These are phyloP conservation scores for Sphaerostilbella broomeana DNA, from an alignment of 2,329 filamentous ascomycete genomes.

Conservation along the genomic window DNA sequence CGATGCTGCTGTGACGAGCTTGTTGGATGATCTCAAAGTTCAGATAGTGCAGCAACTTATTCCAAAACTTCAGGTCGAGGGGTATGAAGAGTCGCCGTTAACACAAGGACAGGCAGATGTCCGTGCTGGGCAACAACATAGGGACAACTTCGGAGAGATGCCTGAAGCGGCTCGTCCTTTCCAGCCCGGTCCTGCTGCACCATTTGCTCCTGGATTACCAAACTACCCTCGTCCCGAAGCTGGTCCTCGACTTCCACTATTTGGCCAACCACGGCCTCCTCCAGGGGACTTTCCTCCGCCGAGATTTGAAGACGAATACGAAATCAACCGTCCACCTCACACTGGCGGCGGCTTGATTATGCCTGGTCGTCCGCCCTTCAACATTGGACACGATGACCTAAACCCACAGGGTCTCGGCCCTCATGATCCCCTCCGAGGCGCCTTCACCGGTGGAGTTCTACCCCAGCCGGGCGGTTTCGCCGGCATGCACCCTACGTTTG, in stretches of 20 bases:
- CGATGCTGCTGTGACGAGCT: slow-evolving; percentile 52
- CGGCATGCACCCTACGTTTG: slow-evolving; percentile 95
- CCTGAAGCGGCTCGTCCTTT: slow-evolving; percentile 47
- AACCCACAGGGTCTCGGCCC: slow-evolving; percentile 83
- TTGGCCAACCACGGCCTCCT: slow-evolving; percentile 43
- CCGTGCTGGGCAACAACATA: no score
- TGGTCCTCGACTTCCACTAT: slow-evolving; percentile 56
- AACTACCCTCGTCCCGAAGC: slow-evolving; percentile 48
- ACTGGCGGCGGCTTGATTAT: slow-evolving; percentile 19
- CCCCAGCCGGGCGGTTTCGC: slow-evolving; percentile 55
- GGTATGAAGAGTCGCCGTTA: slow-evolving; percentile 74
- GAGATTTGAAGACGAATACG: slow-evolving; percentile 88
- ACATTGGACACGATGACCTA: slow-evolving; percentile 79
- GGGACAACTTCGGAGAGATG: slow-evolving; percentile 38
- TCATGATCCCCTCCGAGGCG: slow-evolving; percentile 68
- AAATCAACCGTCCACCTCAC: slow-evolving; percentile 59
- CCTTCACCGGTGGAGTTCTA: slow-evolving; percentile 55
- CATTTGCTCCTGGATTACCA: slow-evolving; percentile 47
- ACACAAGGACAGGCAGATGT: no score
- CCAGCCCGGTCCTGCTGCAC: slow-evolving; percentile 55
- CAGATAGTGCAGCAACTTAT: slow-evolving; percentile 80
- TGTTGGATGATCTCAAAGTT: slow-evolving; percentile 57
- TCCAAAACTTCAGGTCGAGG: slow-evolving; percentile 69
- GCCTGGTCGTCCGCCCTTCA: slow-evolving; percentile 51
- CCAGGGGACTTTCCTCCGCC: slow-evolving; percentile 72